Evolutionary conservation across 2,329 filamentous ascomycete species (phyloP), one percentile per base, ranked within the genome.

Genomic region (Karstenula rhodostoma): DNA sequence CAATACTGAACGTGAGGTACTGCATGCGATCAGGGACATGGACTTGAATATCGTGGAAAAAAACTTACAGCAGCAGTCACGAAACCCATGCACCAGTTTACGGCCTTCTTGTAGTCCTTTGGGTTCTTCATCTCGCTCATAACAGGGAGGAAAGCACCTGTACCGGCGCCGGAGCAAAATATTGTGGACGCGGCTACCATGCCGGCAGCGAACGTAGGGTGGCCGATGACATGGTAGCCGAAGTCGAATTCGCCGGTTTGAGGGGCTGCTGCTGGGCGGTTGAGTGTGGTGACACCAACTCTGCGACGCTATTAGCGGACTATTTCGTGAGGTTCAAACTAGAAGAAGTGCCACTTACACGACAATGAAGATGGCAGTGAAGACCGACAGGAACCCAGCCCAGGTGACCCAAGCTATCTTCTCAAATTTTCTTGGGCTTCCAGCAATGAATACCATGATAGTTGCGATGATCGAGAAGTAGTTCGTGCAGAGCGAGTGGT

Each of bases 101-200:
- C 79, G 0, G 87, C 83, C 72, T 88, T 89, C 61, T 81, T 82
- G 73, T 85, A 90, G 65, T 89, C 85, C 22, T 79, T 79, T 0
- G 87, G 87, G 32, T 82, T 80, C 29, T 62, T 80, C 87, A 90
- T 90, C 76, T 90, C 88, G 0, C 84, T 85, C 56, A 90, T 89
- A 59, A 90, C 85, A 4, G 87, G 86, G 1, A 90, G 76, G 68
- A 89, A 90, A 1, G 86, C 85, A 0, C 83, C 85, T 0, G 86
- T 88, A 19, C 84, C 86, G 0, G 86, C 84, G 7, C 82, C 83
- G 2, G 85, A 86, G 58, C 85, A 83, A 74, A 89, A 87, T 62
- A 90, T 88, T 2, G 85, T 87, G 1, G 81, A 80, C 0, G 42
- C 64, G 3, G 86, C 85, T 0, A 83, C 84, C 66, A 89, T 87